A percentile compares a stretch with the other conserved stretches of the same genome.
Evolutionary conservation across 2,329 filamentous ascomycete species (phyloP).

Genomic region (Xylaria sp.): DNA sequence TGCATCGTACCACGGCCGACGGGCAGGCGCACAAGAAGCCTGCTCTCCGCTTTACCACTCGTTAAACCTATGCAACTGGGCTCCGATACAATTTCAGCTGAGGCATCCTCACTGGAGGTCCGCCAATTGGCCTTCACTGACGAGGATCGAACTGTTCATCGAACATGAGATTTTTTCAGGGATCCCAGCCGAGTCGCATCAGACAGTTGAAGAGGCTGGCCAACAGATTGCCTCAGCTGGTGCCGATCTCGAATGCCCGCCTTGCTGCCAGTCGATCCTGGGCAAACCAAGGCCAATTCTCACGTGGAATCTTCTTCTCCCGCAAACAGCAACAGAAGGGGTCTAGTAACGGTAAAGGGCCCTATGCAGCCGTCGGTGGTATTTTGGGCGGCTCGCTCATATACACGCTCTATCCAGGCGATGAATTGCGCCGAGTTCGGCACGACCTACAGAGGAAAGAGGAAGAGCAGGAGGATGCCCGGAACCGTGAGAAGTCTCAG

Average conservation of each 20-base stretch:
- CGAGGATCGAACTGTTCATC: constrained; percentile 14
- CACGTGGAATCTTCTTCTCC: constrained; percentile 33
- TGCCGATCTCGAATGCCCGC: constrained; percentile 14
- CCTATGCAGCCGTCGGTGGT: constrained; percentile 35
- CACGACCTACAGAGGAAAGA: constrained; percentile 19
- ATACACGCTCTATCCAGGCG: constrained; percentile 44
- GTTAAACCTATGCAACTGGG: background rate
- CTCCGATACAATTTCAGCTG: background rate
- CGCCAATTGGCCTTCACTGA: constrained; percentile 5
- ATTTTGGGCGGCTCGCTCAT: constrained; percentile 41
- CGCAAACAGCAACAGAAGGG: constrained; percentile 19
- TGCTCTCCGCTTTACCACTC: background rate
- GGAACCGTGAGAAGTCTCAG: constrained; percentile 13
- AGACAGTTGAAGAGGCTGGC: constrained; percentile 15
- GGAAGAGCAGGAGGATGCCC: constrained; percentile 9
- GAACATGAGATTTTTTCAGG: constrained; percentile 24
- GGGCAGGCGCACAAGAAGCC: background rate
- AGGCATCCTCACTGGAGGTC: background rate
- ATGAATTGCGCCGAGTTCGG: constrained; percentile 35
- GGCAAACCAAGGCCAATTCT: constrained; percentile 21
- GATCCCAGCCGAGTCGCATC: constrained; percentile 17
- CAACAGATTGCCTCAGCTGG: constrained; percentile 14
- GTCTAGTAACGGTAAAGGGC: constrained; percentile 32
- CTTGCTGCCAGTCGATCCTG: constrained; percentile 12
- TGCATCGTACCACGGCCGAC: background rate